These are phyloP conservation scores for Monascus purpureus DNA, from an alignment of 495 filamentous ascomycete genomes.

Conservation along the genomic window DNA sequence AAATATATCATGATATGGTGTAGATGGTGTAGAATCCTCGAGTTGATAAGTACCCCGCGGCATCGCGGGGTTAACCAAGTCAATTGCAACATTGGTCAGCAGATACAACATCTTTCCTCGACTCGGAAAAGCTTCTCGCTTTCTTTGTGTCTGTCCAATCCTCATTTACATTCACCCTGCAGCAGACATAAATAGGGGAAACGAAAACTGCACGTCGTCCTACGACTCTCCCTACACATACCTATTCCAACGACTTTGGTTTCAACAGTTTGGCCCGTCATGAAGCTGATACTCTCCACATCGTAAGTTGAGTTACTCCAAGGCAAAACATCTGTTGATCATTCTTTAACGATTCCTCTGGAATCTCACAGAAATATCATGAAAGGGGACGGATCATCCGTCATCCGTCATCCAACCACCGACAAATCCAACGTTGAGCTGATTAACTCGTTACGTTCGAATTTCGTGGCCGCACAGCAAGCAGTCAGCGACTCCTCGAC, in stretches of 20 bases:
- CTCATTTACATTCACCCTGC: too few species aligned
- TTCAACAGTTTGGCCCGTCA: too few species aligned
- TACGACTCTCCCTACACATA: background rate
- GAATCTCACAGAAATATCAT: constrained; percentile 60
- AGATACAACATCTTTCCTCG: too few species aligned
- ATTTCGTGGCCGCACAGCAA: constrained; percentile 60
- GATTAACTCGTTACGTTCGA: constrained; percentile 67
- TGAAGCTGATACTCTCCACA: constrained; percentile 78
- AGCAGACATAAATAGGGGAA: too few species aligned
- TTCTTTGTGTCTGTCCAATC: too few species aligned
- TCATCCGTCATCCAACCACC: constrained; percentile 58
- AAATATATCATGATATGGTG: too few species aligned
- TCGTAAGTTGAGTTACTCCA: constrained; percentile 63
- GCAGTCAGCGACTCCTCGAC: constrained; percentile 22
- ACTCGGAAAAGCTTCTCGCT: too few species aligned
- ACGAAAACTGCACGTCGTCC: too few species aligned
- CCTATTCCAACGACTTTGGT: constrained; percentile 1
- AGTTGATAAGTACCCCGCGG: too few species aligned
- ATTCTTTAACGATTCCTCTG: background rate
- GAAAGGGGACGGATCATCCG: constrained; percentile 53
- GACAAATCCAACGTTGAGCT: constrained; percentile 82
- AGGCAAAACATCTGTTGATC: constrained; percentile 3
- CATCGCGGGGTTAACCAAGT: too few species aligned
- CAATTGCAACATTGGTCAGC: too few species aligned
- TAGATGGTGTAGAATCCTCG: too few species aligned